phyloP scores from a whole-genome alignment of 2,329 filamentous ascomycete species.

The Pyricularia pennisetigena region DNA sequence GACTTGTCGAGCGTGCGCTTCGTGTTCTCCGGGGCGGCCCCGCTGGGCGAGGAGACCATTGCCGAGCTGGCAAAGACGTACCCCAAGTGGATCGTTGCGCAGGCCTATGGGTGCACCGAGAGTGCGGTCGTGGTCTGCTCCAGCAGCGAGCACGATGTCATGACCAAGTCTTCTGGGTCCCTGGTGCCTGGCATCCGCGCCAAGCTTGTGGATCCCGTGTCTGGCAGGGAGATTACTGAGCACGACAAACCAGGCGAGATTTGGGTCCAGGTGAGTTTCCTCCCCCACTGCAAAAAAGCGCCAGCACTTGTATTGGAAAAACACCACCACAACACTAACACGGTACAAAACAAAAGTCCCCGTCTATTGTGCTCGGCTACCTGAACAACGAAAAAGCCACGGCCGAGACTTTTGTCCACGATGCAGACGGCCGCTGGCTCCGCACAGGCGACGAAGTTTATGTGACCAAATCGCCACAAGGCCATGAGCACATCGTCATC shows the following conservation, averaged over 20 bases:
- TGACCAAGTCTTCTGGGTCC: constrained; percentile 62
- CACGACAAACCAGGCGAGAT: constrained; percentile 68
- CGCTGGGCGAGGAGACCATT: constrained; percentile 63
- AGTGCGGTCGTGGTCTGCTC: constrained; percentile 57
- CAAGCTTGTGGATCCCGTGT: constrained; percentile 54
- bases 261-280: constrained; percentile 44
- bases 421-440: constrained; percentile 65
- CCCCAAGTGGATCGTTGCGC: constrained; percentile 52
- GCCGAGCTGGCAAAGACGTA: constrained; percentile 51
- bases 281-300: too few relatives aligned
- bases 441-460: constrained; percentile 79
- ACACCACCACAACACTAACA: background rate
- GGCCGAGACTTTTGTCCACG: constrained; percentile 61
- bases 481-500: constrained; percentile 74
- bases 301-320: too few relatives aligned
- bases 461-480: constrained; percentile 50
- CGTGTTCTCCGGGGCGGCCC: constrained; percentile 69
- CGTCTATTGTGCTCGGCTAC: constrained; percentile 72
- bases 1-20: constrained; percentile 58
- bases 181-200: constrained; percentile 55
- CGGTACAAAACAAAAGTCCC: constrained; percentile 36
- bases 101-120: constrained; percentile 75
- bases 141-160: constrained; percentile 52
- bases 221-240: constrained; percentile 55
- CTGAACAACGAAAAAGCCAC: constrained; percentile 79